Evolutionary conservation across 768 basidiomycete genomes (phyloP).

Genomic region (Phaffia tasmanica): DNA sequence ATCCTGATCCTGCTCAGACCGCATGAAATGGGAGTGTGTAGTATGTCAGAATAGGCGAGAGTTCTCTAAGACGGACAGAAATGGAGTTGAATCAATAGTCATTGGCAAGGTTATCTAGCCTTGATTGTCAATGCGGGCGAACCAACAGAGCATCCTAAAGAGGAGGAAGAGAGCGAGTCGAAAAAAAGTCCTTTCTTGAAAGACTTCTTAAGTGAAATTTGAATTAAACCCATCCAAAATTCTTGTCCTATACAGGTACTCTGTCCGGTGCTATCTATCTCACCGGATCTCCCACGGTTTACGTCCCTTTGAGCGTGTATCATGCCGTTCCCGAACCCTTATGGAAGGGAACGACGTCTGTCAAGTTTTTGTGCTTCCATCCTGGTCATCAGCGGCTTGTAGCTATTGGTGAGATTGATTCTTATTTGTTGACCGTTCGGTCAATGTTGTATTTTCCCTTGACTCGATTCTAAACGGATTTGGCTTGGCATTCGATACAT

Average conservation of each 20-base stretch:
- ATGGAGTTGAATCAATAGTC: no score
- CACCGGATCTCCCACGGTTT: conserved; percentile 58
- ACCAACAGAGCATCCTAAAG: no score
- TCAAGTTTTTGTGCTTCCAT: conserved; percentile 57
- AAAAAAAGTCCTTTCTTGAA: no score
- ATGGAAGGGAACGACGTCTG: conserved; percentile 35
- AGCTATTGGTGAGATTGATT: conserved; percentile 48
- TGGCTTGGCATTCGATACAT: background rate
- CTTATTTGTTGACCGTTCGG: background rate
- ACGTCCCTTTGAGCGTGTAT: conserved; percentile 38
- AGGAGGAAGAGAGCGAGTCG: no score
- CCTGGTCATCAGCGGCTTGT: conserved; percentile 47
- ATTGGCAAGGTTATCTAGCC: no score
- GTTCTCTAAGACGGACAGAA: background rate
- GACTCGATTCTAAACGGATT: background rate
- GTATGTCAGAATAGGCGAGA: background rate
- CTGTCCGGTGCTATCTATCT: conserved; percentile 51
- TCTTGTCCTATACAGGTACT: background rate
- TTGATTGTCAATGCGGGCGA: no score
- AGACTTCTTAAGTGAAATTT: no score
- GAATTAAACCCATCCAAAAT: no score
- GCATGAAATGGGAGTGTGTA: no score
- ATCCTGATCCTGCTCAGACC: background rate
- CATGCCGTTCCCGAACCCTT: conserved; percentile 43
- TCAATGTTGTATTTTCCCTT: background rate